Evolutionary conservation across 257 asterid genomes (phyloP).

Genomic region (Fraxinus excelsior): DNA sequence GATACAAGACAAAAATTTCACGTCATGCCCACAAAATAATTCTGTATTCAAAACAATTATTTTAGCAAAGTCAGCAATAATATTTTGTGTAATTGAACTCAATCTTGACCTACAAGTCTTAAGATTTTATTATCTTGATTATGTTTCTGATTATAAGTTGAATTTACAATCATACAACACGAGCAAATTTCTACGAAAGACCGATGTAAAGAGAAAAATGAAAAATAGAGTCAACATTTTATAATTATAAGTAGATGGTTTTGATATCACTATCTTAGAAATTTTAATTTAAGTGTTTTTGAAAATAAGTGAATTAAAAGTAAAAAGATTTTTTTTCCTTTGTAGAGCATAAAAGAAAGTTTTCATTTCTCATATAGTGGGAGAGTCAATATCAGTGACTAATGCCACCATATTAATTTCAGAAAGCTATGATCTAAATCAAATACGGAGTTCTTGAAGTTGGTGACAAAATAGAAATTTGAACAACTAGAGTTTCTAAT

Average conservation of each 20-base stretch:
- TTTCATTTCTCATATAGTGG: not conserved
- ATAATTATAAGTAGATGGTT: not conserved
- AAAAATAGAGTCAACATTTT: no score
- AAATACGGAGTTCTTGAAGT: not conserved
- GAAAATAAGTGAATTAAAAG: no score
- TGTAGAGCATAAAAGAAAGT: not conserved
- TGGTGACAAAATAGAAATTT: no score
- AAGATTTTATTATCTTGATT: not conserved
- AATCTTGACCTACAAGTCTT: not conserved
- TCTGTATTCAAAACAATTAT: no score
- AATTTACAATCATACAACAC: no score
- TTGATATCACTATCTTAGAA: not conserved
- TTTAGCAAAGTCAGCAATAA: not conserved
- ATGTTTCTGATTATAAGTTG: not conserved
- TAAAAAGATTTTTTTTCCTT: no score
- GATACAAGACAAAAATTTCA: constrained; percentile 38
- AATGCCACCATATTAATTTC: not conserved
- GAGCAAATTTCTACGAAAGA: no score
- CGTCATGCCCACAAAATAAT: constrained; percentile 24
- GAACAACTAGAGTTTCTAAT: no score
- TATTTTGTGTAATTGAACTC: not conserved
- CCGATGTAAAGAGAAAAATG: not conserved
- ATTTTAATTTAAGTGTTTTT: no score
- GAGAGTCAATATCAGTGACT: constrained; percentile 5
- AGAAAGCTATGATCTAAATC: not conserved